Conservation (phyloP, 2,329 filamentous ascomycete species). For the Sarocladiaceae sp. region DNA sequence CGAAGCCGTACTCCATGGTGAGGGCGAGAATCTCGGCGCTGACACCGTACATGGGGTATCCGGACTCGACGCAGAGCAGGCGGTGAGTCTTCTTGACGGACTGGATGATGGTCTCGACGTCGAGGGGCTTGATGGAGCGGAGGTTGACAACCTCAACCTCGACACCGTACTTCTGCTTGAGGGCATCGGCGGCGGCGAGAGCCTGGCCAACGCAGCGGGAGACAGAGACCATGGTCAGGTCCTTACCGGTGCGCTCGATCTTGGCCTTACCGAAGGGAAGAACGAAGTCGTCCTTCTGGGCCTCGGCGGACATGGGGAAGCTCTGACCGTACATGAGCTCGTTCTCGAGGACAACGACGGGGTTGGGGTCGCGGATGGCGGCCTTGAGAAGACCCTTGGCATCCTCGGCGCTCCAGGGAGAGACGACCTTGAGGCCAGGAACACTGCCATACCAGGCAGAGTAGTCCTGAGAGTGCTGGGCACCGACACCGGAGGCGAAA, state of each 20-base stretch:
- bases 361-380: constrained; percentile 96
- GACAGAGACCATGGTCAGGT: constrained; percentile 90
- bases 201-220: constrained; percentile 95
- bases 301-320: constrained; percentile 97
- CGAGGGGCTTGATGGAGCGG: constrained; percentile 93
- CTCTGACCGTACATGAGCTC: constrained; percentile 87
- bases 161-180: constrained; percentile 95
- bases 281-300: constrained; percentile 94
- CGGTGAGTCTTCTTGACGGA: constrained; percentile 98
- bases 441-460: constrained; percentile 98
- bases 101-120: constrained; percentile 91
- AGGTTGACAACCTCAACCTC: constrained; percentile 98
- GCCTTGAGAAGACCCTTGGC: constrained; percentile 98
- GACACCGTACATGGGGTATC: constrained; percentile 93
- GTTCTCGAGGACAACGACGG: constrained; percentile 87
- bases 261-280: constrained; percentile 98
- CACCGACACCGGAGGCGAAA: constrained; percentile 90
- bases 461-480: constrained; percentile 99
- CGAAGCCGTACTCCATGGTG: constrained; percentile 96
- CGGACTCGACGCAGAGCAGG: constrained; percentile 88
- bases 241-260: constrained; percentile 93
- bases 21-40: constrained; percentile 88
- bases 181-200: constrained; percentile 78
- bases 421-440: constrained; percentile 93
- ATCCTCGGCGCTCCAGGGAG: constrained; percentile 94